phyloP scores from a whole-genome alignment of 257 asterid genomes.

The Forsythia viridissima region DNA sequence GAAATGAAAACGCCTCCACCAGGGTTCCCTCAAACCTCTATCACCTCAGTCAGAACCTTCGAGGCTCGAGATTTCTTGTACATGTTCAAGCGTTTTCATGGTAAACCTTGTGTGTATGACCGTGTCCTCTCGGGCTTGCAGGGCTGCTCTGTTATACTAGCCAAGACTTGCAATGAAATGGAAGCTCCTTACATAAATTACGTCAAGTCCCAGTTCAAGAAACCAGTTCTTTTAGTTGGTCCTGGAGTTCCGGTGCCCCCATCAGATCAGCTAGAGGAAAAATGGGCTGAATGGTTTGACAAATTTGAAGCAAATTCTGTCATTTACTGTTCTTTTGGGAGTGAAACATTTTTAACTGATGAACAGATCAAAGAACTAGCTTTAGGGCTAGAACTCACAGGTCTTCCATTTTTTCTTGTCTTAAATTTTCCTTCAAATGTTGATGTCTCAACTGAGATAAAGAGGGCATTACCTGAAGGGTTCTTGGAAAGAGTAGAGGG shows the following conservation, averaged over 20 bases:
- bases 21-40: conserved; percentile 48
- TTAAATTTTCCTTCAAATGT: conserved; percentile 41
- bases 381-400: conserved; percentile 48
- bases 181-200: conserved; percentile 47
- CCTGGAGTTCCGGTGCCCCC: conserved; percentile 46
- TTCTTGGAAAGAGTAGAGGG: conserved; percentile 38
- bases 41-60: conserved; percentile 34
- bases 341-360: conserved; percentile 54
- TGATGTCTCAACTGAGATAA: conserved; percentile 28
- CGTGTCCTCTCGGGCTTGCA: conserved; percentile 43
- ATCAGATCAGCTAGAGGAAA: conserved; percentile 35
- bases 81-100: conserved; percentile 43
- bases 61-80: conserved; percentile 52
- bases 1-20: conserved; percentile 47
- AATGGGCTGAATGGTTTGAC: conserved; percentile 39
- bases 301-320: conserved; percentile 36
- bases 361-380: conserved; percentile 42
- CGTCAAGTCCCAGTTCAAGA: conserved; percentile 43
- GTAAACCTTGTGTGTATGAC: conserved; percentile 40
- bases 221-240: conserved; percentile 48
- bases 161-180: conserved; percentile 54
- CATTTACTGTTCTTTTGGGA: conserved; percentile 55
- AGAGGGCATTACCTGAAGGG: conserved; percentile 45
- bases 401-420: conserved; percentile 46
- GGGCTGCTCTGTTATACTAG: conserved; percentile 48